Base-by-base conservation (phyloP, 148 eudicot species). In the Fagopyrum homotropicum region DNA sequence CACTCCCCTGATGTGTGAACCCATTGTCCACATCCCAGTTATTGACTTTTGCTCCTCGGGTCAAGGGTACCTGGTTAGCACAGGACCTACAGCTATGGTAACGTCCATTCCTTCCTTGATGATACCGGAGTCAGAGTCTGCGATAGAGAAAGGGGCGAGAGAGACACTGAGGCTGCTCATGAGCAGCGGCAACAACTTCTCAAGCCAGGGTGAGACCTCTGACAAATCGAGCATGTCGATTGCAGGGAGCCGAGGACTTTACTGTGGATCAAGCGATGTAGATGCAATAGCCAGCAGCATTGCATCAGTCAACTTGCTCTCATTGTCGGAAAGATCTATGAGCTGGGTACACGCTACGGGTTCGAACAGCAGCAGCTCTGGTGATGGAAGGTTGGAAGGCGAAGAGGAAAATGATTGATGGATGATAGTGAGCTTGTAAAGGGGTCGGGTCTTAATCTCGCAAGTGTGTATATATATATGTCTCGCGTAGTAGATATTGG, bases 11-110 rank as follows among this genome's bases (percentile, higher is more conserved):
- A 89, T 90, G 82, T 90, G 97, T 14, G 98, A 95, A 77, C 82
- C 98, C 0, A 92, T 95, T 70, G 96, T 92, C 40, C 97, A 95
- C 74, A 81, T 92, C 56, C 98, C 97, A 4, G 87, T 95, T 6
- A 83, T 95, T 7, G 97, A 92, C 59, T 74, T 92, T 26, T 95
- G 96, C 85, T 94, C 96, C 69, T 92, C 97, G 0, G 98, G 96
- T 76, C 96, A 85, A 79, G 93, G 93, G 14, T 95, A 89, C 81
- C 80, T 95, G 73, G 96, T 92, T 45, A 94, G 96, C 64, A 87
- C 93, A 0, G 97, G 97, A 49, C 86, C 98, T 40, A 19, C 35
- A 7, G 81, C 90, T 57, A 83, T 93, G 1, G 79, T 88, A 1
- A 83, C 92, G 52, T 75, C 79, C 69, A 84, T 93, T 44, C 82